A percentile compares a stretch with the other conserved stretches of the same genome.
Conservation (phyloP, 164 flowering plant species). For the Tinospora cordifolia region DNA sequence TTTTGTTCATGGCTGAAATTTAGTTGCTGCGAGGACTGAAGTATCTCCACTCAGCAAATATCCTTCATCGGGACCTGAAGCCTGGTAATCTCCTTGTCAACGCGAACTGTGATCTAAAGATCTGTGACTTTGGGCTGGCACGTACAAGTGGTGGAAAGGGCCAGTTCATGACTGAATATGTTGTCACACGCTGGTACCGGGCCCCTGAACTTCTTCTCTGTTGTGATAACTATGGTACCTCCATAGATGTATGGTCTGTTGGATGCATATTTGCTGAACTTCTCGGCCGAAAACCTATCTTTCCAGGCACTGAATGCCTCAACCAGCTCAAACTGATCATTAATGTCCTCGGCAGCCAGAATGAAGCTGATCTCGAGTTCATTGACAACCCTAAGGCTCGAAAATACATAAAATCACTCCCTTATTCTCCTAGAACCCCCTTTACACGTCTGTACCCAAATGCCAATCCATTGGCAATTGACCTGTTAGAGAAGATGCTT, state of each 20-base stretch:
- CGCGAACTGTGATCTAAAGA: conserved; percentile 86
- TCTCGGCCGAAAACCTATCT: conserved; percentile 78
- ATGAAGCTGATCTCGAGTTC: conserved; percentile 61
- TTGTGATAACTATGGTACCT: conserved; percentile 84
- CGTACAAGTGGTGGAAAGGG: conserved; percentile 68
- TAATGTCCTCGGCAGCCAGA: conserved; percentile 74
- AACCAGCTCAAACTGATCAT: conserved; percentile 82
- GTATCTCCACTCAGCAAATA: conserved; percentile 89
- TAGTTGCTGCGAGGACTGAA: conserved; percentile 86
- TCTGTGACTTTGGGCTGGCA: conserved; percentile 92
- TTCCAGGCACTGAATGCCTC: conserved; percentile 87
- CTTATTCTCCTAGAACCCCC: conserved; percentile 46
- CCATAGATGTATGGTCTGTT: conserved; percentile 98
- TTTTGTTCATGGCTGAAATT: not conserved
- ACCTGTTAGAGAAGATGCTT: conserved; percentile 72
- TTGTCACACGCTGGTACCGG: conserved; percentile 94
- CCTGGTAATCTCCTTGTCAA: conserved; percentile 89
- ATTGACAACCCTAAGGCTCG: conserved; percentile 80
- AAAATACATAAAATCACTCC: conserved; percentile 60
- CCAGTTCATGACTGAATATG: conserved; percentile 96
- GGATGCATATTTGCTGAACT: conserved; percentile 94
- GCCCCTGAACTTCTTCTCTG: conserved; percentile 93
- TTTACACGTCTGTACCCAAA: conserved; percentile 59
- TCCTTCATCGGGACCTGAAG: conserved; percentile 91
- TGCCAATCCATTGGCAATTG: conserved; percentile 75